Evolutionary conservation across 805 yeast genomes (phyloP).

Genomic region (Candida pseudofarinosa): DNA sequence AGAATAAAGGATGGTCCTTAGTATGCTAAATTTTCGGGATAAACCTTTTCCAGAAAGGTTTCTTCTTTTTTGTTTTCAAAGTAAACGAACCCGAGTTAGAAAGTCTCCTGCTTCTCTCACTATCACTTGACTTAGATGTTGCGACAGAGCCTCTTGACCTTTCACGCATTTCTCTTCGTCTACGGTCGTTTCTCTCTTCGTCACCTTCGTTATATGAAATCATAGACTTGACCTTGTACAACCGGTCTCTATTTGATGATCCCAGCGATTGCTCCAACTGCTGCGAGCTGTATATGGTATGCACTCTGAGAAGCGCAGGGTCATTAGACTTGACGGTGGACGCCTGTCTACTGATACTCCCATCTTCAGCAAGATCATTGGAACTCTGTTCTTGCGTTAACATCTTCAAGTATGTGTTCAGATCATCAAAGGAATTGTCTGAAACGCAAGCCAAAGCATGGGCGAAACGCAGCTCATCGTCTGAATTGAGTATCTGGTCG

Average conservation of each 20-base stretch:
- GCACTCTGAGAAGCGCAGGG: conserved; percentile 19
- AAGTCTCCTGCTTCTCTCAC: not conserved
- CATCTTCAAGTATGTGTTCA: conserved; percentile 21
- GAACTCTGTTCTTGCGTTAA: not conserved
- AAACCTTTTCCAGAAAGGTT: conserved; percentile 18
- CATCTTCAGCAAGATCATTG: not conserved
- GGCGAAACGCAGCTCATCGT: conserved; percentile 12
- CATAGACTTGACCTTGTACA: conserved; percentile 40
- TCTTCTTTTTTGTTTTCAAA: conserved; percentile 11
- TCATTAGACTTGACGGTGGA: not conserved
- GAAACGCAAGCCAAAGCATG: conserved; percentile 22
- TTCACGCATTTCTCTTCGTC: conserved; percentile 5
- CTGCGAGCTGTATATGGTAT: conserved; percentile 31
- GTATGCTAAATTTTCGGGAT: not conserved
- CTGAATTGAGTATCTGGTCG: not conserved
- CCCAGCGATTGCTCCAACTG: not conserved
- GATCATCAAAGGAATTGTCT: conserved; percentile 24
- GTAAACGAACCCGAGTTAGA: not conserved
- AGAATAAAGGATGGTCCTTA: too few relatives aligned
- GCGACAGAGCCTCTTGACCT: conserved; percentile 3
- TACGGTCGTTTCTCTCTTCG: conserved; percentile 15
- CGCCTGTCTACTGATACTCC: conserved; percentile 3
- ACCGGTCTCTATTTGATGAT: conserved; percentile 7
- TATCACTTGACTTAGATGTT: conserved; percentile 4
- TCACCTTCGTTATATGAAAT: conserved; percentile 32